Percentiles rank a stretch among this genome's conserved stretches.
Conservation (phyloP, 2,329 filamentous ascomycete genomes). For the Aureobasidium zeae region DNA sequence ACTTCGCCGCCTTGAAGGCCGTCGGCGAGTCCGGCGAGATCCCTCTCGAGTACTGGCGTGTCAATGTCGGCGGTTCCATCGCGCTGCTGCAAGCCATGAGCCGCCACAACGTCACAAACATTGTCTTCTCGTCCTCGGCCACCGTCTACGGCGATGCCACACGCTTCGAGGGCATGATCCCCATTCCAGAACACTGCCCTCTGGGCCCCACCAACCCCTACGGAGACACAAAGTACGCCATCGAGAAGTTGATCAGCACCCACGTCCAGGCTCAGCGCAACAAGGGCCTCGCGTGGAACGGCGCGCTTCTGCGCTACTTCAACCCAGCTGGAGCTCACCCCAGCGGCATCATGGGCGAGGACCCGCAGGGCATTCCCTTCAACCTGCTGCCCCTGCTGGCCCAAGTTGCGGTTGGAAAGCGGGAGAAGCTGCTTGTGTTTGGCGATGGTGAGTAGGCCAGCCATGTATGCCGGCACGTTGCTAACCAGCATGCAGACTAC, state of each 20-base stretch:
- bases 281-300: slow-evolving; percentile 82
- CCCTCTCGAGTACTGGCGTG: slow-evolving; percentile 92
- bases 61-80: slow-evolving; percentile 92
- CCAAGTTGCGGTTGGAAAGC: slow-evolving; percentile 89
- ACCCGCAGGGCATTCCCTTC: slow-evolving; percentile 89
- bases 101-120: slow-evolving; percentile 84
- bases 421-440: slow-evolving; percentile 89
- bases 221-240: slow-evolving; percentile 88
- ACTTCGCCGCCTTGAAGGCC: slow-evolving; percentile 97
- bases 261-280: slow-evolving; percentile 78
- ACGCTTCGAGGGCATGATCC: slow-evolving; percentile 94
- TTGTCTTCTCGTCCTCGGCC: slow-evolving; percentile 96
- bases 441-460: slow-evolving; percentile 63
- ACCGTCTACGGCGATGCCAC: slow-evolving; percentile 98
- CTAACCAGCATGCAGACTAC: slow-evolving; percentile 58
- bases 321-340: slow-evolving; percentile 95
- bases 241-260: slow-evolving; percentile 88
- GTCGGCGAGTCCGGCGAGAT: slow-evolving; percentile 92
- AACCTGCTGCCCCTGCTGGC: slow-evolving; percentile 91
- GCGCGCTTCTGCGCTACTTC: slow-evolving; percentile 88
- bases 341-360: slow-evolving; percentile 94
- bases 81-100: slow-evolving; percentile 78
- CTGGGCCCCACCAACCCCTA: slow-evolving; percentile 96
- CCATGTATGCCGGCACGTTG: slow-evolving; percentile 5
- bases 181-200: slow-evolving; percentile 93